A percentile compares a stretch with the other conserved stretches of the same genome.
Evolutionary conservation across 225 moss, liverwort and hornwort species (phyloP).

Genomic region (Polytrichum commune): DNA sequence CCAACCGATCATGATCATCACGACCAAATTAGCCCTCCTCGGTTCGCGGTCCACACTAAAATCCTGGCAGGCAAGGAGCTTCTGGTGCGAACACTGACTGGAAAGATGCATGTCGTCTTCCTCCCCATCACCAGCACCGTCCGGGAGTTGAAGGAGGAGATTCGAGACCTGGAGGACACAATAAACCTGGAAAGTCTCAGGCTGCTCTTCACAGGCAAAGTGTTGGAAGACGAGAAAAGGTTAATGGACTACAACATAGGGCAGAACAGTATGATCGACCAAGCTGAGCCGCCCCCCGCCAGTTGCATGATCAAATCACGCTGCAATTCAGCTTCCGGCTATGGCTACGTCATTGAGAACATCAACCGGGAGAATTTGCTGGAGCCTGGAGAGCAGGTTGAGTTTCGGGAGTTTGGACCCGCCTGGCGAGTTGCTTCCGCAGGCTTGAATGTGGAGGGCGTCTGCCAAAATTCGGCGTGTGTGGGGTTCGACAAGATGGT

Average conservation of each 20-base stretch:
- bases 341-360: no score
- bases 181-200: neutral
- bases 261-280: neutral
- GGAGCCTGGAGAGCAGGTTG: neutral
- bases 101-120: neutral
- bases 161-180: constrained; percentile 1
- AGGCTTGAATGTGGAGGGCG: constrained; percentile 3
- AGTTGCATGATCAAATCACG: no score
- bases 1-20: neutral
- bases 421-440: neutral
- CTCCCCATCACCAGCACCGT: neutral
- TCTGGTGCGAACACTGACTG: neutral
- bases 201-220: neutral
- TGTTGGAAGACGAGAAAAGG: neutral
- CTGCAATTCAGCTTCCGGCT: no score
- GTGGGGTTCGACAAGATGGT: constrained; percentile 1
- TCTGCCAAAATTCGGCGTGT: neutral
- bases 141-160: neutral
- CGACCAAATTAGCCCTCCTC: neutral
- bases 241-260: neutral
- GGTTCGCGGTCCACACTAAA: neutral
- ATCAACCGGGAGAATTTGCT: neutral
- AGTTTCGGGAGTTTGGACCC: neutral
- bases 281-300: neutral
- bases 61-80: neutral